Evolutionary conservation across 441 rosid species (phyloP), one percentile per base, ranked within the genome.

Genomic region (Populus hybrid): DNA sequence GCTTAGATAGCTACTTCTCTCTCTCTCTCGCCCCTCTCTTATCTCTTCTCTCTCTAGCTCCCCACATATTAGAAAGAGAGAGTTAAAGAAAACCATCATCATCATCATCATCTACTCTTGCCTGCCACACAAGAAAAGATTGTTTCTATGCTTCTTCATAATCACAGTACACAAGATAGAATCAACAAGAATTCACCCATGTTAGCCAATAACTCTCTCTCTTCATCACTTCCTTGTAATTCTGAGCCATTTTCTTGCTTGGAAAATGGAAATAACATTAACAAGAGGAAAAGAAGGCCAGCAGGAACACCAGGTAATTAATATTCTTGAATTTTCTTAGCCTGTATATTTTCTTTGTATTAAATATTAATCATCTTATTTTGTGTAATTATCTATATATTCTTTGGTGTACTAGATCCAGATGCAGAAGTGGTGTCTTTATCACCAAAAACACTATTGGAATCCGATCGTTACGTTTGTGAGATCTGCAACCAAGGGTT

Each of bases 401-500:
- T 30, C 32, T 5, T 7, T 40, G 23, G 32, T 61, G 6, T 50
- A 8, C 11, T 46, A 94, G 98, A 92, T 94, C 98, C 99, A 30
- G 99, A 92, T 83, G 99, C 99, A 10, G 98, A 92, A 67, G 99
- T 95, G 67, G 95, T 95, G 3, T 92, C 98, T 46, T 84, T 95
- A 34, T 95, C 99, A 0, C 99, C 99, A 14, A 92, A 88, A 77
- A 95, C 98, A 2, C 86, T 95, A 40, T 80, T 95, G 65, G 99
- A 95, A 79, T 95, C 98, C 9, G 97, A 95, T 83, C 89, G 94
- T 76, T 95, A 95, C 82, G 94, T 95, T 12, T 95, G 99, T 71
- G 99, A 95, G 99, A 95, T 95, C 91, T 95, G 99, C 87, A 93
- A 91, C 88, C 98, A 92, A 80, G 99, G 99, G 3, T 95, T 95